Evolutionary conservation across 2,329 filamentous ascomycete genomes (phyloP).

Genomic region (Colletotrichum falcatum): DNA sequence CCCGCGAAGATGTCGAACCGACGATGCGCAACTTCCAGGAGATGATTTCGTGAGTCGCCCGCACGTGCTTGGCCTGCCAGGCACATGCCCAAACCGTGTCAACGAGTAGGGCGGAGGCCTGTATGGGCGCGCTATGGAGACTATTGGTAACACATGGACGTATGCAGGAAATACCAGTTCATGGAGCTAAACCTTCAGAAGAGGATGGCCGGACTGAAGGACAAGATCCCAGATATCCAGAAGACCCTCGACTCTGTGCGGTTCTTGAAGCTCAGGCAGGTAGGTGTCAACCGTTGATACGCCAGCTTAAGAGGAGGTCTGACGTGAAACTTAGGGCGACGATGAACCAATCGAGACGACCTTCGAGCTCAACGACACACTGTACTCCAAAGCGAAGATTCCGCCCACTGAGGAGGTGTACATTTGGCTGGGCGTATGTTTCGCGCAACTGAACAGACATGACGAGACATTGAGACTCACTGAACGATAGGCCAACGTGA

Average conservation of each 20-base stretch:
- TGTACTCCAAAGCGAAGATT: slow-evolving; percentile 89
- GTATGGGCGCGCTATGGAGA: not conserved
- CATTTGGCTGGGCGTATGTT: slow-evolving; percentile 89
- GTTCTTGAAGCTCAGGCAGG: slow-evolving; percentile 83
- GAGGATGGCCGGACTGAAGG: slow-evolving; percentile 82
- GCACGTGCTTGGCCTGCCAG: not conserved
- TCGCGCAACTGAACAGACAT: not conserved
- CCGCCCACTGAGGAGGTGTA: slow-evolving; percentile 91
- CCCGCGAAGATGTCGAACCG: slow-evolving; percentile 81
- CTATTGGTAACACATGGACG: slow-evolving; percentile 42
- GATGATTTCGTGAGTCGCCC: slow-evolving; percentile 84
- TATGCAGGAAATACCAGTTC: slow-evolving; percentile 94
- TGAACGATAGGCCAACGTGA: slow-evolving; percentile 82
- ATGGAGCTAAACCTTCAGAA: slow-evolving; percentile 96
- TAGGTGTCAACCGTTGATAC: slow-evolving; percentile 50
- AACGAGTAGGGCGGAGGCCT: slow-evolving; percentile 2
- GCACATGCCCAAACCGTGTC: not conserved
- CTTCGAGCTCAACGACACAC: slow-evolving; percentile 96
- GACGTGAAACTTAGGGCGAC: slow-evolving; percentile 53
- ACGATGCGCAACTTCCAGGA: slow-evolving; percentile 89
- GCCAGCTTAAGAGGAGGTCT: not conserved
- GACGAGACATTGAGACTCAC: slow-evolving; percentile 43
- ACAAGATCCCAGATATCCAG: slow-evolving; percentile 97
- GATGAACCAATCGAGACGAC: slow-evolving; percentile 86
- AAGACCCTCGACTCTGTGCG: slow-evolving; percentile 94